Conservation (phyloP, 1,284 basidiomycete genomes). For the Cutaneotrichosporon sp. region DNA sequence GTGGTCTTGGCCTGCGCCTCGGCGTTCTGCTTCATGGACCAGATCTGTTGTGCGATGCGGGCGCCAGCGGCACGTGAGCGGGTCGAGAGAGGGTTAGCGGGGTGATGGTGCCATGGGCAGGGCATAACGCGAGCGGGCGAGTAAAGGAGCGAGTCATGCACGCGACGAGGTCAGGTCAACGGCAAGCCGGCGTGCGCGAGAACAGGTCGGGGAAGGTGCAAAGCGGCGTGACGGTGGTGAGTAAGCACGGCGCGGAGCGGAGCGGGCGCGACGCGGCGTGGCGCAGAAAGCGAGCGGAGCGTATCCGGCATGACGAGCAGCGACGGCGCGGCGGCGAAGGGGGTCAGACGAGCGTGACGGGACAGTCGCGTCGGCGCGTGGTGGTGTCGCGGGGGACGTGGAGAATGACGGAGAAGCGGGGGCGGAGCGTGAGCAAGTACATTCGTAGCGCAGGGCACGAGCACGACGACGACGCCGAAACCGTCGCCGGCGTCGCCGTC, state of each 20-base stretch:
- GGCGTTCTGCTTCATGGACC: constrained; percentile 93
- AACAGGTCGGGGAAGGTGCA: not conserved
- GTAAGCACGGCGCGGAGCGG: no score
- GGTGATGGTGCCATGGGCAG: not conserved
- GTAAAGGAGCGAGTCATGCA: not conserved
- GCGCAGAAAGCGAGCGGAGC: not conserved
- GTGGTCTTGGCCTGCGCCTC: constrained; percentile 89
- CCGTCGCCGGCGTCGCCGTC: not conserved
- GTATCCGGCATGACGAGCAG: not conserved
- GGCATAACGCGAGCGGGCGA: not conserved
- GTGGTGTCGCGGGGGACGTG: no score
- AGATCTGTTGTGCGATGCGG: constrained; percentile 61
- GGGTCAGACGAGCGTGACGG: no score
- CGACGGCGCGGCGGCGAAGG: no score
- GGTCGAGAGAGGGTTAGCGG: not conserved
- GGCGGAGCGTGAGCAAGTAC: no score
- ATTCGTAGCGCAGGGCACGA: no score
- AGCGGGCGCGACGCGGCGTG: no score
- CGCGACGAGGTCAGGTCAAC: not conserved
- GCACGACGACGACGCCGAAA: no score
- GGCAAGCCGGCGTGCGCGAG: not conserved
- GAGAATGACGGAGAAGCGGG: no score
- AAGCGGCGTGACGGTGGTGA: no score
- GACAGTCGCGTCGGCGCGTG: no score
- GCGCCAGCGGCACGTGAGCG: not conserved